Evolutionary conservation across 345 rosid species (phyloP).

Genomic region (Salix purpurea): DNA sequence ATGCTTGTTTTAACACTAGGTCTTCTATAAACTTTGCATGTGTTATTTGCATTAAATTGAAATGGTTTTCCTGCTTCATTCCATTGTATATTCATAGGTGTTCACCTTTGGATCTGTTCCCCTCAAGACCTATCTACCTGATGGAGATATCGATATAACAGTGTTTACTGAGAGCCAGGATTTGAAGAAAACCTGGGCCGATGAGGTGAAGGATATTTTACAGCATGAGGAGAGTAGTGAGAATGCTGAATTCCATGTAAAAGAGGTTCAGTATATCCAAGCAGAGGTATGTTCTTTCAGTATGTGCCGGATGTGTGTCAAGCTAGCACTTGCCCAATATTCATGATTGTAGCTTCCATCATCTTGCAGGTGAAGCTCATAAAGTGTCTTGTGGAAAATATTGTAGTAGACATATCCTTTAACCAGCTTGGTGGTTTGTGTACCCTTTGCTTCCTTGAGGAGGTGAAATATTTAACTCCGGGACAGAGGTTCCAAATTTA

Average conservation of each 20-base stretch:
- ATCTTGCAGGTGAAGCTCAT: conserved; percentile 75
- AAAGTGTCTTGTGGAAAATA: conserved; percentile 88
- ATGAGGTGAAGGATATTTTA: conserved; percentile 72
- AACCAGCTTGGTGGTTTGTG: conserved; percentile 92
- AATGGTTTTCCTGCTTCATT: background rate
- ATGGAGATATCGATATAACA: conserved; percentile 86
- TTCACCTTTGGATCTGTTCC: conserved; percentile 94
- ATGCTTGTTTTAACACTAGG: background rate
- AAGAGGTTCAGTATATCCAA: conserved; percentile 91
- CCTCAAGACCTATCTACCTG: conserved; percentile 86
- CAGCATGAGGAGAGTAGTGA: conserved; percentile 79
- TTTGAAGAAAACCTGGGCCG: conserved; percentile 78
- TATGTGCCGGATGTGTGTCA: too few species aligned
- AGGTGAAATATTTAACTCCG: conserved; percentile 42
- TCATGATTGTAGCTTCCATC: conserved; percentile 2
- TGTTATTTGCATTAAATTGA: background rate
- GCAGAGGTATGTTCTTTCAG: conserved; percentile 60
- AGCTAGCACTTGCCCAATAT: conserved; percentile 8
- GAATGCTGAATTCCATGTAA: conserved; percentile 74
- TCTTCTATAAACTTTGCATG: too few species aligned
- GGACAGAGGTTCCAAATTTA: background rate
- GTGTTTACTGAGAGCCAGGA: conserved; percentile 53
- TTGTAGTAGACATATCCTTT: conserved; percentile 92
- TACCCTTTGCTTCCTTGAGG: conserved; percentile 91
- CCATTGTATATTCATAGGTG: conserved; percentile 39